A percentile compares a stretch with the other conserved stretches of the same genome.
phyloP scores from a whole-genome alignment of 164 flowering plant genomes.

The Stephania cephalantha region DNA sequence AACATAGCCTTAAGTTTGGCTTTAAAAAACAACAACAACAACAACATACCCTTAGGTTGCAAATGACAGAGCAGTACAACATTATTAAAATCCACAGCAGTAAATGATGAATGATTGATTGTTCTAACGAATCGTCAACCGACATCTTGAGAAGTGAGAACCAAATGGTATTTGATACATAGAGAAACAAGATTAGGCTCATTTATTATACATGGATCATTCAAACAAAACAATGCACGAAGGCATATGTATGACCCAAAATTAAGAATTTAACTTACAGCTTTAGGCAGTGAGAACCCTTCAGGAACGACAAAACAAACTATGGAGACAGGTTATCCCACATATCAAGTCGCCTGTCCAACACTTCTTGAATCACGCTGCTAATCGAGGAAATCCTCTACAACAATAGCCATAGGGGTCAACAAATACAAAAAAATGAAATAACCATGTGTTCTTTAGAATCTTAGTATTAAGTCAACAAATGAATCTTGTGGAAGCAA shows the following conservation, averaged over 20 bases:
- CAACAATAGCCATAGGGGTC: conserved; percentile 9
- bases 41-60: too few species aligned
- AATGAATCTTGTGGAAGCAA: background rate
- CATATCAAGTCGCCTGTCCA: conserved; percentile 52
- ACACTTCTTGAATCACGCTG: conserved; percentile 34
- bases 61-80: too few species aligned
- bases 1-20: too few species aligned
- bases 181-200: too few species aligned
- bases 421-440: conserved; percentile 1
- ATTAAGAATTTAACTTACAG: conserved; percentile 32
- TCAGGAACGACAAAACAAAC: conserved; percentile 71
- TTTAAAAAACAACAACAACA: too few species aligned
- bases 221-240: background rate
- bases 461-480: background rate
- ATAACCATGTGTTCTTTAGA: background rate
- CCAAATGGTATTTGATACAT: too few species aligned
- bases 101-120: too few species aligned
- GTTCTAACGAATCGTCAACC: too few species aligned
- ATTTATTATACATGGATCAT: too few species aligned
- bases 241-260: background rate
- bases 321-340: conserved; percentile 84
- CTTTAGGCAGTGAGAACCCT: conserved; percentile 50
- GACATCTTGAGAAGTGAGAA: too few species aligned
- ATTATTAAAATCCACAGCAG: too few species aligned
- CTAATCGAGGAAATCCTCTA: conserved; percentile 51